Evolutionary conservation across 805 yeast genomes (phyloP).

Genomic region (Candida dajiaensis): DNA sequence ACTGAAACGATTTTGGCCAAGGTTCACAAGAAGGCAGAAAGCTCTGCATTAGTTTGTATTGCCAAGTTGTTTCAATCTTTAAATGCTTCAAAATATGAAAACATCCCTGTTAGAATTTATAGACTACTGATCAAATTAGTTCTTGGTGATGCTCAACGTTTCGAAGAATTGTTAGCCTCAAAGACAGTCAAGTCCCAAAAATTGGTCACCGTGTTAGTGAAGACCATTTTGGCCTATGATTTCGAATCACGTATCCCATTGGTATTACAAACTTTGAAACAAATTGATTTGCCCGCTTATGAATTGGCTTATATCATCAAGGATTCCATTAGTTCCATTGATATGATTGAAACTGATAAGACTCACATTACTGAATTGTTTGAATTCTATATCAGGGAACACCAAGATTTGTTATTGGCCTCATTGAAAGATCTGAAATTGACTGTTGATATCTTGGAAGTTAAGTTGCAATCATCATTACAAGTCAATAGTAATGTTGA

Average conservation of each 20-base stretch:
- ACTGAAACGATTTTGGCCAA: slow-evolving; percentile 48
- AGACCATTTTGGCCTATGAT: slow-evolving; percentile 39
- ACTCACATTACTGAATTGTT: slow-evolving; percentile 32
- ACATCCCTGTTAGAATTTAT: slow-evolving; percentile 33
- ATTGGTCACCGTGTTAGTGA: slow-evolving; percentile 37
- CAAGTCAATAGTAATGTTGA: slow-evolving; percentile 23
- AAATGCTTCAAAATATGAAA: slow-evolving; percentile 35
- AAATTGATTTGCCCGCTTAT: slow-evolving; percentile 27
- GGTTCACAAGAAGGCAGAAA: slow-evolving; percentile 34
- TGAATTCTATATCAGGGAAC: slow-evolving; percentile 31
- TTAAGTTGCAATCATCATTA: slow-evolving; percentile 64
- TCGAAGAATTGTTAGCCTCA: slow-evolving; percentile 22
- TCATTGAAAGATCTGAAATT: slow-evolving; percentile 31
- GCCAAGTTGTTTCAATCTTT: slow-evolving; percentile 44
- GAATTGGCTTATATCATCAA: slow-evolving; percentile 32
- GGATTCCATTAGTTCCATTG: slow-evolving; percentile 34
- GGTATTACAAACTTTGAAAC: slow-evolving; percentile 31
- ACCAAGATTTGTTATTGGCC: slow-evolving; percentile 35
- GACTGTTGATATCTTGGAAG: slow-evolving; percentile 46
- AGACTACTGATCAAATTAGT: slow-evolving; percentile 26
- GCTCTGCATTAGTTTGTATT: slow-evolving; percentile 41
- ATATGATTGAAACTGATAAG: slow-evolving; percentile 30
- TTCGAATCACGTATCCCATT: slow-evolving; percentile 29
- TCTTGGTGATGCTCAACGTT: slow-evolving; percentile 18
- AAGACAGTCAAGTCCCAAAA: slow-evolving; percentile 30